These are phyloP conservation scores for Talaromyces sp. DNA, from an alignment of 2,329 filamentous ascomycete species.

Conservation along the genomic window DNA sequence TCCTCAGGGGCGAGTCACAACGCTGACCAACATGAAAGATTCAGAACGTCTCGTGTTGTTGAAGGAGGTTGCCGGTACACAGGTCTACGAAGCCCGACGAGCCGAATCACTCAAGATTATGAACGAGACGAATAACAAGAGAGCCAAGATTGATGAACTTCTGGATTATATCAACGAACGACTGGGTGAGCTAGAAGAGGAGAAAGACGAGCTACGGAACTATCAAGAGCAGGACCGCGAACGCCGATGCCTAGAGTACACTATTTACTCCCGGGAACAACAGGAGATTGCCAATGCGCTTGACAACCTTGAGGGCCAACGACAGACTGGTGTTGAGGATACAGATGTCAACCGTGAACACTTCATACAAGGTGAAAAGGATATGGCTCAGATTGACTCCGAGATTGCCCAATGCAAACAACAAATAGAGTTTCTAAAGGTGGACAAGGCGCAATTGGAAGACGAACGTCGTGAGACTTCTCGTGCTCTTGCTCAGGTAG, in stretches of 20 bases:
- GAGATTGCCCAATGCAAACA: conserved; percentile 78
- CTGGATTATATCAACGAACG: conserved; percentile 90
- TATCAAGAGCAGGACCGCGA: conserved; percentile 96
- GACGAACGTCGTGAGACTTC: conserved; percentile 82
- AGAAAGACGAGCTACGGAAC: conserved; percentile 90
- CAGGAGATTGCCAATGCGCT: conserved; percentile 73
- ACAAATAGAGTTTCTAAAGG: conserved; percentile 76
- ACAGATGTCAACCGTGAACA: conserved; percentile 76
- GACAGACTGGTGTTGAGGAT: conserved; percentile 78
- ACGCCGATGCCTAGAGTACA: conserved; percentile 87
- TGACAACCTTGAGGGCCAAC: conserved; percentile 76
- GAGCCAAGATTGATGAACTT: conserved; percentile 88
- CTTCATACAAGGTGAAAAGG: conserved; percentile 75
- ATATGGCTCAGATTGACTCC: conserved; percentile 71
- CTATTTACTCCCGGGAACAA: conserved; percentile 88
- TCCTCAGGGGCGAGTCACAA: conserved; percentile 91
- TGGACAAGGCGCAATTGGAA: conserved; percentile 84
- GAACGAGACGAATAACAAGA: conserved; percentile 92
- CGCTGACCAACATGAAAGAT: conserved; percentile 98
- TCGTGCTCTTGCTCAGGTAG: conserved; percentile 76
- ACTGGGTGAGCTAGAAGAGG: conserved; percentile 84
- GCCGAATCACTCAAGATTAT: conserved; percentile 95
- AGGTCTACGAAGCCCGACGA: conserved; percentile 91
- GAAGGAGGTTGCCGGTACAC: conserved; percentile 97
- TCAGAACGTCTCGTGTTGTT: conserved; percentile 82